Evolutionary conservation across 129 eudicot genomes (phyloP).

Genomic region (Tagetes erecta): DNA sequence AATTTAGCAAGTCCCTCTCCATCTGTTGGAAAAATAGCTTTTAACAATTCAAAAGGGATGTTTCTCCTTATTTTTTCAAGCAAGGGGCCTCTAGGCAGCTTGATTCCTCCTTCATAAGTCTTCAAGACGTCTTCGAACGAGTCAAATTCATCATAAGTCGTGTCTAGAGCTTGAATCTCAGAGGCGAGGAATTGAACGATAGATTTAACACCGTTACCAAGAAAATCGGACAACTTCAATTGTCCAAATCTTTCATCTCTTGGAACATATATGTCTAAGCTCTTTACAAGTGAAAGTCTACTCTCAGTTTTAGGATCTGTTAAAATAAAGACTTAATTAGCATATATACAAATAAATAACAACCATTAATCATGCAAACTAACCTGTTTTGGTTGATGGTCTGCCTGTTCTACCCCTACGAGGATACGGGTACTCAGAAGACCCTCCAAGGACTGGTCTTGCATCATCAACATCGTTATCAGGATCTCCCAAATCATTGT

Average conservation of each 20-base stretch:
- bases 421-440: constrained; percentile 49
- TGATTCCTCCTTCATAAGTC: constrained; percentile 52
- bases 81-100: constrained; percentile 32
- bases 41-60: constrained; percentile 44
- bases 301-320: constrained; percentile 66
- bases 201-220: constrained; percentile 47
- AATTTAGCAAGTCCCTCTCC: constrained; percentile 44
- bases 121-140: constrained; percentile 45
- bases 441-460: constrained; percentile 53
- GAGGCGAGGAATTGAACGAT: constrained; percentile 38
- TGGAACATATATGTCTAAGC: constrained; percentile 63
- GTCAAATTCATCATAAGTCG: constrained; percentile 40
- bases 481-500: constrained; percentile 59
- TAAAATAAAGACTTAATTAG: background rate
- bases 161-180: constrained; percentile 40
- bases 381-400: constrained; percentile 49
- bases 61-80: constrained; percentile 21
- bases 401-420: constrained; percentile 68
- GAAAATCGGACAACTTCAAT: constrained; percentile 51
- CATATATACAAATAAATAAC: background rate
- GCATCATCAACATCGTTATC: constrained; percentile 29
- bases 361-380: background rate
- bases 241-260: constrained; percentile 59
- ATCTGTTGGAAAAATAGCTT: constrained; percentile 39
- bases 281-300: constrained; percentile 36